These are phyloP conservation scores for Cephalotrichum gorgonifer DNA, from an alignment of 2,329 filamentous ascomycete species.

Conservation along the genomic window DNA sequence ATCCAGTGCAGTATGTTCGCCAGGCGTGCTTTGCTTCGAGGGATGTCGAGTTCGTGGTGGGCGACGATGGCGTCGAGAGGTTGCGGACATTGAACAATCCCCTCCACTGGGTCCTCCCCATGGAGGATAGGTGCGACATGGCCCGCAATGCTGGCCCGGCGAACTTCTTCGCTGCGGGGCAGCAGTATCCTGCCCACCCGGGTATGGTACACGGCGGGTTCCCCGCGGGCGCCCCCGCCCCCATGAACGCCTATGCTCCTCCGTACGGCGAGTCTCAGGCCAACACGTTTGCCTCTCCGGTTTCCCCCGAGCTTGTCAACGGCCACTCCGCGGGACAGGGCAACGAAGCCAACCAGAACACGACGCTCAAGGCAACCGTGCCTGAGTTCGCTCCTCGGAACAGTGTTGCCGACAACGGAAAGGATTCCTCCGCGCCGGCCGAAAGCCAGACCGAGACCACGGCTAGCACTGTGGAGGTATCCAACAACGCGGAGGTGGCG, in stretches of 20 bases:
- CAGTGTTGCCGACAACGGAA: background rate
- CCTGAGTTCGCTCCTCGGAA: constrained; percentile 25
- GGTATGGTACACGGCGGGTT: constrained; percentile 15
- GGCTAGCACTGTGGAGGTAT: background rate
- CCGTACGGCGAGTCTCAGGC: constrained; percentile 1
- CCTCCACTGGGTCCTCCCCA: constrained; percentile 67
- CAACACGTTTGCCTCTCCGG: background rate
- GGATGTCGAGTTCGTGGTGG: constrained; percentile 68
- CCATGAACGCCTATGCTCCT: constrained; percentile 6
- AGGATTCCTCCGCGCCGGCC: background rate
- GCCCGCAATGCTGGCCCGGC: constrained; percentile 63
- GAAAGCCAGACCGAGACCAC: background rate
- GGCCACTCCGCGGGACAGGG: constrained; percentile 14
- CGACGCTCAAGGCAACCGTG: constrained; percentile 26
- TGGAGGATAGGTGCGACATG: constrained; percentile 59
- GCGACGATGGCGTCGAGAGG: constrained; percentile 69
- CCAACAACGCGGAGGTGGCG: background rate
- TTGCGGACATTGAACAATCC: constrained; percentile 67
- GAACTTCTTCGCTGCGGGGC: constrained; percentile 18
- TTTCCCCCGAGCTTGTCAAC: constrained; percentile 7
- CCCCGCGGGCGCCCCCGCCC: constrained; percentile 5
- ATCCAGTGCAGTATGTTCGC: constrained; percentile 14
- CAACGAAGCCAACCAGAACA: constrained; percentile 22
- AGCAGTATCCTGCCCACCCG: constrained; percentile 9
- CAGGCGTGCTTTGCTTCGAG: constrained; percentile 48